Base-by-base conservation (phyloP, 192 early-diverging fungal genomes). In the Podila minutissima region DNA sequence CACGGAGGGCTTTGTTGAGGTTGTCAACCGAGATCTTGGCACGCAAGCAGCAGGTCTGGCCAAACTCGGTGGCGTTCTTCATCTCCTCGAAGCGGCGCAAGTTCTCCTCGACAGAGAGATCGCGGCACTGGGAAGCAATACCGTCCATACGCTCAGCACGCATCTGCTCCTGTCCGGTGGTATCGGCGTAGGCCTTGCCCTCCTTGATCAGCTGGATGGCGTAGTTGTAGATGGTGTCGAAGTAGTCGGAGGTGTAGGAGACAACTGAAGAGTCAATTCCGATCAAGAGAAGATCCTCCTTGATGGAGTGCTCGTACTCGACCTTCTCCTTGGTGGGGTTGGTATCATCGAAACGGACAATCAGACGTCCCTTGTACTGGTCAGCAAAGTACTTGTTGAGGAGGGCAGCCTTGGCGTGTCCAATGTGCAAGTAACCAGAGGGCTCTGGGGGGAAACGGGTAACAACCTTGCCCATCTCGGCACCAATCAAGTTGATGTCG, bases 361-460 rank as follows among this genome's bases (percentile, higher is more conserved):
- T 94, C 74, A 99, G 72, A 78, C 94, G 96, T 68, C 98, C 98
- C 58, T 94, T 88, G 87, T 98, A 96, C 26, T 84, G 74, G 17
- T 90, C 82, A 4, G 98, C 98, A 92, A 99, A 94, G 88, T 97
- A 94, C 79, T 99, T 94, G 88, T 99, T 99, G 63, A 99, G 82
- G 59, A 99, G 86, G 15, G 96, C 98, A 38, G 98, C 98, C 90
- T 99, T 99, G 63, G 97, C 96, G 83, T 99, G 98, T 65, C 98
- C 98, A 89, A 99, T 98, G 86, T 99, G 98, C 68, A 99, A 87
- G 85, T 97, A 99, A 83, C 97, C 98, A 82, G 89, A 92, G 68
- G 98, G 97, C 89, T 99, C 98, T 4, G 98, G 98, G 62, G 98
- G 97, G 90, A 99, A 99, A 62, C 98, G 91, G 32, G 97, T 99